Conservation (phyloP, 2,329 filamentous ascomycete genomes). For the Phialophora tarda region DNA sequence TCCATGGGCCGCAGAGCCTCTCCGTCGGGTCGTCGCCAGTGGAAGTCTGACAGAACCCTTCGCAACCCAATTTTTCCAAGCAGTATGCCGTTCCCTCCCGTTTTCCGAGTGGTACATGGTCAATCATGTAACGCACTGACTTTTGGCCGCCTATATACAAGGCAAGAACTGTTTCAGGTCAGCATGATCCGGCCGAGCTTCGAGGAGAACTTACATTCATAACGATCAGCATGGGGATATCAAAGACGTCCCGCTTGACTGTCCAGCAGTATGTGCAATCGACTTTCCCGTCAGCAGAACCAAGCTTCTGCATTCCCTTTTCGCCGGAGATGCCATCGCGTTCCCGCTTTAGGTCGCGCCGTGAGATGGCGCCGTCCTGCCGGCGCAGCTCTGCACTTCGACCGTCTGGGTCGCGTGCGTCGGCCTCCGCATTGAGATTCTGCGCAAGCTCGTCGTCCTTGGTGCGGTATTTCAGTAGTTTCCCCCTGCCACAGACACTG, state of each 20-base stretch:
- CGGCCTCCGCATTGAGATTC: conserved; percentile 43
- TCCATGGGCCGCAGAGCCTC: background rate
- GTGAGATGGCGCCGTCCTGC: conserved; percentile 24
- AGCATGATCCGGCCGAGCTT: background rate
- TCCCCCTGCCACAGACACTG: conserved; percentile 80
- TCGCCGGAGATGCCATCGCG: conserved; percentile 55
- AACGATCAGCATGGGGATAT: conserved; percentile 56
- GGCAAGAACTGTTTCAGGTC: conserved; percentile 41
- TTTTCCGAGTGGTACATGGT: background rate
- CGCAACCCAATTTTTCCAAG: background rate
- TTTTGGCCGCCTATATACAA: conserved; percentile 40
- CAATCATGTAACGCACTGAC: conserved; percentile 11
- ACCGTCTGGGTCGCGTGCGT: conserved; percentile 51
- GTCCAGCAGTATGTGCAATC: conserved; percentile 97
- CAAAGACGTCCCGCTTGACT: conserved; percentile 94
- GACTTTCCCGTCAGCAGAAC: conserved; percentile 82
- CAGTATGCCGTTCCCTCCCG: background rate
- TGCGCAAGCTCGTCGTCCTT: conserved; percentile 58
- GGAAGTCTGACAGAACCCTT: background rate
- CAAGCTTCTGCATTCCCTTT: conserved; percentile 78
- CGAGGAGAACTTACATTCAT: conserved; percentile 17
- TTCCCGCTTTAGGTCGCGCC: conserved; percentile 40
- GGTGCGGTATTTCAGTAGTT: conserved; percentile 86
- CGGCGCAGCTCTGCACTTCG: conserved; percentile 45
- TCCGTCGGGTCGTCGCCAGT: background rate